Conservation (phyloP, 2,329 filamentous ascomycete species). For the Diaporthe citri region DNA sequence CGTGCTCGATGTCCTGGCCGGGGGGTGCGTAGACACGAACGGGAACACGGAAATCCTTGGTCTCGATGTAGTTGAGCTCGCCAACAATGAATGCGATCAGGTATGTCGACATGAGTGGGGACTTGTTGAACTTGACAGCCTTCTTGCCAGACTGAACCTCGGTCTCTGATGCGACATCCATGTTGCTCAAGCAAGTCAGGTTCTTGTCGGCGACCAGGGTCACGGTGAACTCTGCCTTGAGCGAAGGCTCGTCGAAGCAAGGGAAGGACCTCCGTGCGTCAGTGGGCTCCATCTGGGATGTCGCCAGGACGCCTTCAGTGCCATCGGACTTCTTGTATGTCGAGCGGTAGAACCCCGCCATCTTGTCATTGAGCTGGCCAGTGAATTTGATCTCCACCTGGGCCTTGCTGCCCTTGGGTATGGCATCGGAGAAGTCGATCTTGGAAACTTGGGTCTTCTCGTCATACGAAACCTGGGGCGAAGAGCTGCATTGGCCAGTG, state of each 20-base stretch:
- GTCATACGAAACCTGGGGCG: slow-evolving; percentile 78
- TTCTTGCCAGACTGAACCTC: slow-evolving; percentile 81
- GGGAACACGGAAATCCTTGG: slow-evolving; percentile 89
- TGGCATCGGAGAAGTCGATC: slow-evolving; percentile 79
- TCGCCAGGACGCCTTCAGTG: slow-evolving; percentile 84
- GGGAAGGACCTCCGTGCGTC: slow-evolving; percentile 94
- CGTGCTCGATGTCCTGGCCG: slow-evolving; percentile 90
- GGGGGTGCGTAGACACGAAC: slow-evolving; percentile 95
- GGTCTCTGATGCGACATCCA: slow-evolving; percentile 88
- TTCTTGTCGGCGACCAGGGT: slow-evolving; percentile 92
- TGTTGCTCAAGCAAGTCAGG: slow-evolving; percentile 94
- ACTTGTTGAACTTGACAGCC: slow-evolving; percentile 91
- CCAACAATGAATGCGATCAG: slow-evolving; percentile 94
- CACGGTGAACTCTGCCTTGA: slow-evolving; percentile 93
- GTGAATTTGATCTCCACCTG: slow-evolving; percentile 82
- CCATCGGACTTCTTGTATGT: slow-evolving; percentile 90
- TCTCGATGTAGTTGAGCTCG: slow-evolving; percentile 94
- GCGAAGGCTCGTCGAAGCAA: slow-evolving; percentile 94
- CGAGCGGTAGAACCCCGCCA: slow-evolving; percentile 90
- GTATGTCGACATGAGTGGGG: slow-evolving; percentile 96
- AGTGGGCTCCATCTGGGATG: slow-evolving; percentile 96
- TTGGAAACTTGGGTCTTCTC: slow-evolving; percentile 85
- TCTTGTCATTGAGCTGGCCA: slow-evolving; percentile 86
- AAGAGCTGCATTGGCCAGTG: slow-evolving; percentile 63
- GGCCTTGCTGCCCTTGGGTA: slow-evolving; percentile 82